Evolutionary conservation across 805 yeast species (phyloP).

Genomic region (Candida tibetensis): DNA sequence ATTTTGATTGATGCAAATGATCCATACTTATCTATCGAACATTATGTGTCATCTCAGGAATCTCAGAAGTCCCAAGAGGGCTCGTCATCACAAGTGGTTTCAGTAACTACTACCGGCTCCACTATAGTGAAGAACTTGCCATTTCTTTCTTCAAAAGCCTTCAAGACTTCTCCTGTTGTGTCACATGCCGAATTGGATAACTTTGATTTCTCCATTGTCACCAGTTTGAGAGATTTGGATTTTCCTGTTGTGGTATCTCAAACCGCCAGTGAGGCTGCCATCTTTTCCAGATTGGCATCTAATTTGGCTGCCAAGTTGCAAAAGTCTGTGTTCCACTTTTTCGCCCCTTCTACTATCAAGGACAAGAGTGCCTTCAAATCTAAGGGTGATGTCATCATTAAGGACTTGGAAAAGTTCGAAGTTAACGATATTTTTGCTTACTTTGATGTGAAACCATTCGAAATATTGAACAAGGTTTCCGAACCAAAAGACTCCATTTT

Average conservation of each 20-base stretch:
- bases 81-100: constrained; percentile 22
- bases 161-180: constrained; percentile 47
- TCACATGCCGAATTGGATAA: constrained; percentile 57
- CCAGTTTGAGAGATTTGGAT: constrained; percentile 72
- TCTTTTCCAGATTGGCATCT: constrained; percentile 57
- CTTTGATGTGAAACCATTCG: constrained; percentile 29
- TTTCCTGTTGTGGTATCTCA: constrained; percentile 68
- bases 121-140: constrained; percentile 62
- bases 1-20: constrained; percentile 48
- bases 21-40: constrained; percentile 47
- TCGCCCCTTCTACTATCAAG: constrained; percentile 28
- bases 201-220: constrained; percentile 64
- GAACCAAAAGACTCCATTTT: constrained; percentile 52
- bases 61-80: no score
- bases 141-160: constrained; percentile 40
- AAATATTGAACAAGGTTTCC: constrained; percentile 23
- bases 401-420: constrained; percentile 14
- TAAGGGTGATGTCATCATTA: constrained; percentile 13
- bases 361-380: constrained; percentile 12
- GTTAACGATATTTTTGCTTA: constrained; percentile 22
- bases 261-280: constrained; percentile 49
- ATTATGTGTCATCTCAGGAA: constrained; percentile 15
- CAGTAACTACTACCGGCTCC: constrained; percentile 53
- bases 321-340: constrained; percentile 73
- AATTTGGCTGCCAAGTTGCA: constrained; percentile 47